These are phyloP conservation scores for Tricholoma flavovirens DNA, from an alignment of 768 basidiomycete genomes.

Conservation along the genomic window DNA sequence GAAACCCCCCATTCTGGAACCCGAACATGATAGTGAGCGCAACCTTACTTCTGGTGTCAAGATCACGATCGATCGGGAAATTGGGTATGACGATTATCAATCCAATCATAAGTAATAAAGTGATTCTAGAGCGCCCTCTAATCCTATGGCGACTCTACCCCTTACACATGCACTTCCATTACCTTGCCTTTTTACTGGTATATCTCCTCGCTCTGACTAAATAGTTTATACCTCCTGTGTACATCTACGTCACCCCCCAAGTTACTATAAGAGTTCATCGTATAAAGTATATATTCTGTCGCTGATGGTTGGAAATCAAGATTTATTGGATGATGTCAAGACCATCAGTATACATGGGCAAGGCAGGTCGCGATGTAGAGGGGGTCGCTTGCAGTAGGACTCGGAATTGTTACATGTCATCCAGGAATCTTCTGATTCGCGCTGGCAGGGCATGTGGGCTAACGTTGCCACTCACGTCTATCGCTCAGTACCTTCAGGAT, in stretches of 20 bases:
- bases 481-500: too few relatives aligned
- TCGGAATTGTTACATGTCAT: too few relatives aligned
- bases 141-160: too few relatives aligned
- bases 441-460: too few relatives aligned
- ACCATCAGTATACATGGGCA: too few relatives aligned
- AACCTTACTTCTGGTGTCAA: constrained; percentile 42
- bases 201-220: not conserved
- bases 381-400: too few relatives aligned
- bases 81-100: constrained; percentile 40
- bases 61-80: constrained; percentile 51
- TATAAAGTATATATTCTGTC: not conserved
- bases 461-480: too few relatives aligned
- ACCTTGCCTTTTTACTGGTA: not conserved
- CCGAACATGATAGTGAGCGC: constrained; percentile 20
- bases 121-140: too few relatives aligned
- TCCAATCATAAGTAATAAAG: constrained; percentile 12
- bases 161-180: not conserved
- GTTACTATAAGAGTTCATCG: not conserved
- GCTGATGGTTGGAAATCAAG: too few relatives aligned
- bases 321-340: too few relatives aligned
- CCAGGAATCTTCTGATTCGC: too few relatives aligned
- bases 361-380: too few relatives aligned
- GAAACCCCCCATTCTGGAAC: constrained; percentile 31
- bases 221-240: not conserved
- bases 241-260: not conserved